Percentiles rank a stretch among this genome's conserved stretches.
These are phyloP conservation scores for Podila minutissima DNA, from an alignment of 192 early-diverging fungal species.

Conservation along the genomic window DNA sequence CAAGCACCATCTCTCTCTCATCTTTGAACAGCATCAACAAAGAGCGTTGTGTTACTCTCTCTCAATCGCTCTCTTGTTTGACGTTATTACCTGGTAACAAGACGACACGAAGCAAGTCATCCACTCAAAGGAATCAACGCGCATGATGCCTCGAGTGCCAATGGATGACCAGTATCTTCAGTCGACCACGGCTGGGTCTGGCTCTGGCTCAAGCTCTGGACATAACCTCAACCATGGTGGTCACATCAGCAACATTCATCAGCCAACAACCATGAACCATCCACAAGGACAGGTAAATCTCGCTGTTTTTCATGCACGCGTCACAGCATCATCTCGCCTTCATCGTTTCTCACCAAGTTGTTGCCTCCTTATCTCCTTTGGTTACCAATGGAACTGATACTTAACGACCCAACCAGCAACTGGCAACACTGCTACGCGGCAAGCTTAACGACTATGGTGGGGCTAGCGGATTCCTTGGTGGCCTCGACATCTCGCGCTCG, in stretches of 20 bases:
- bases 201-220: constrained; percentile 14
- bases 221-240: constrained; percentile 30
- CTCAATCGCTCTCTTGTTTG: background rate
- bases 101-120: background rate
- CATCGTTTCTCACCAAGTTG: background rate
- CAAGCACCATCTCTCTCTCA: background rate
- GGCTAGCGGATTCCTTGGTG: constrained; percentile 28
- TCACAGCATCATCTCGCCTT: background rate
- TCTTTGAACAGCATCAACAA: background rate
- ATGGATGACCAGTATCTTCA: constrained; percentile 53
- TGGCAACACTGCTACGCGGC: constrained; percentile 63
- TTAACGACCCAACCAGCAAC: constrained; percentile 27
- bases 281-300: constrained; percentile 71
- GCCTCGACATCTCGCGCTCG: constrained; percentile 67
- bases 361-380: background rate
- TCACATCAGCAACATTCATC: constrained; percentile 59
- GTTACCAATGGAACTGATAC: background rate
- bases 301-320: background rate
- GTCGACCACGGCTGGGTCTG: constrained; percentile 9
- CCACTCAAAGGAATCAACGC: background rate
- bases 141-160: constrained; percentile 43
- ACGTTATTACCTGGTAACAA: background rate
- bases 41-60: background rate
- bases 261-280: constrained; percentile 75
- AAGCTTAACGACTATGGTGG: constrained; percentile 60